Base-by-base conservation (phyloP, 2,329 filamentous ascomycete genomes). In the Botrytis squamosa region DNA sequence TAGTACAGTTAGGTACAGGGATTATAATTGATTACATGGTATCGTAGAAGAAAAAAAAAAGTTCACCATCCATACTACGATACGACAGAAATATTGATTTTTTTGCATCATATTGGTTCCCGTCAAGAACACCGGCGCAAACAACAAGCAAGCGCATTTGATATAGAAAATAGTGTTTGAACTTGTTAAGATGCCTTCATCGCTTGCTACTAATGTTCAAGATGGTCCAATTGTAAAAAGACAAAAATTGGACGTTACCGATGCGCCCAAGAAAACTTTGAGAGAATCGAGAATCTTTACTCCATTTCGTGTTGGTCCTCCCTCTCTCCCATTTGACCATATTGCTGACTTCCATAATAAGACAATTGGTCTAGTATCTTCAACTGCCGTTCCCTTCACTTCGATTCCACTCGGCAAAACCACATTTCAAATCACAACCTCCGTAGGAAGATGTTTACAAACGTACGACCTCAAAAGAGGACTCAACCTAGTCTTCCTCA, bases 361-460 rank as follows among this genome's bases (percentile, higher is more conserved):
- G 93, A 98, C 95, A 65, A 89, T 99, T 77, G 96, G 96, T 25
- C 87, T 99, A 46, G 94, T 99, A 2, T 98, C 96, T 8, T 94
- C 96, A 0, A 98, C 95, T 3, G 84, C 87, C 67, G 94, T 98
- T 0, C 95, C 96, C 0, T 98, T 99, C 81, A 95, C 95, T 3
- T 92, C 92, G 9, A 88, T 97, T 46, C 93, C 95, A 0, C 86
- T 97, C 25, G 96, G 96, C 74, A 97, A 97, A 84, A 95, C 93
- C 0, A 97, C 94, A 5, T 99, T 97, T 81, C 96, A 99, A 82
- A 94, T 99, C 83, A 98, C 96, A 49, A 99, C 96, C 44, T 98
- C 94, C 0, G 93, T 97, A 75, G 96, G 95, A 76, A 89, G 91
- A 79, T 93, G 92, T 74, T 88, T 99, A 65, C 96, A 99, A 83